Percentiles rank a stretch among this genome's conserved stretches.
phyloP scores from a whole-genome alignment of 2,329 filamentous ascomycete species.

The Hymenoscyphus albidus region DNA sequence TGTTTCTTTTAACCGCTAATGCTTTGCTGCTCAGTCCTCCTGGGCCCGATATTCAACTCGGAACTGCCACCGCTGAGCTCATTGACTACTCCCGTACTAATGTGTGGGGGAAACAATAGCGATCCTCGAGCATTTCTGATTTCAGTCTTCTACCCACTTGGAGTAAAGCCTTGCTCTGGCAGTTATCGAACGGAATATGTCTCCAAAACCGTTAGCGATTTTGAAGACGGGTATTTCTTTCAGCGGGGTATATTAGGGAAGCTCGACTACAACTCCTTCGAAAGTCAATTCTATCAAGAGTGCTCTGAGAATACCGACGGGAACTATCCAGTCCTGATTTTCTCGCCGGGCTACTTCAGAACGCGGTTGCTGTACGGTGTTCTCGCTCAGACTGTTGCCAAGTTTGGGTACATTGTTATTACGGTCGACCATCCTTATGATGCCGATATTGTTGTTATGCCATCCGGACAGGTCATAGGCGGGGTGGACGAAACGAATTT shows the following conservation, averaged over 20 bases:
- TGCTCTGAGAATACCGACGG: not conserved
- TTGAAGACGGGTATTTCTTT: not conserved
- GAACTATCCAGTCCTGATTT: conserved; percentile 31
- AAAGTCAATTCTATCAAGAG: conserved; percentile 2
- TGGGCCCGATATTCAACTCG: conserved; percentile 1
- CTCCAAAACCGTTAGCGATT: not conserved
- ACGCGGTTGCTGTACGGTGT: conserved; percentile 40
- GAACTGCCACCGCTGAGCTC: conserved; percentile 12
- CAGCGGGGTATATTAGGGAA: conserved; percentile 2
- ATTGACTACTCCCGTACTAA: conserved; percentile 15
- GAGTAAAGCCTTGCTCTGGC: conserved; percentile 12
- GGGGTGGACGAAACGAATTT: conserved; percentile 17
- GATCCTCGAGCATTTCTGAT: conserved; percentile 11
- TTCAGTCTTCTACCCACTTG: conserved; percentile 16
- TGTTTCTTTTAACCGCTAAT: not conserved
- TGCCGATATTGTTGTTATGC: conserved; percentile 40
- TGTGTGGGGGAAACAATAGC: conserved; percentile 11
- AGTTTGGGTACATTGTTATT: conserved; percentile 41
- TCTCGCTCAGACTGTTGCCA: conserved; percentile 40
- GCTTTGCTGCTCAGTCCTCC: not conserved
- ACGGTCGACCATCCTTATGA: conserved; percentile 45
- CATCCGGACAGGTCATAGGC: conserved; percentile 35
- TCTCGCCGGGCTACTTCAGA: conserved; percentile 39
- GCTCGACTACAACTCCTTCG: conserved; percentile 8
- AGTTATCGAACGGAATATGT: conserved; percentile 7